Evolutionary conservation across 2,329 filamentous ascomycete genomes (phyloP).

Genomic region (Fusarium incarnatum): DNA sequence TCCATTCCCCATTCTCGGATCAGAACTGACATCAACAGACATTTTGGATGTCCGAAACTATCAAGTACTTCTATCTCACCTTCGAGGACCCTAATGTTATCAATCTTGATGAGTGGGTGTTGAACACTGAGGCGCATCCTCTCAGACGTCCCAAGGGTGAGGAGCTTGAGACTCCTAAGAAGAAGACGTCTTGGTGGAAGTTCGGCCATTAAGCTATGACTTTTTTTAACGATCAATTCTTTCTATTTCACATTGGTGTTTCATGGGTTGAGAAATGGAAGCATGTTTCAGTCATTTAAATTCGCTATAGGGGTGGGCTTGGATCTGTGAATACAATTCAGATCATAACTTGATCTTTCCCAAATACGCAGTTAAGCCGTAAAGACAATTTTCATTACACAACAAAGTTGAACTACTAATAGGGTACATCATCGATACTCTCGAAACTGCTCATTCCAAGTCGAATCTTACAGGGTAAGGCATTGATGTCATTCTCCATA

Average conservation of each 20-base stretch:
- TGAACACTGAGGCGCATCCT: constrained; percentile 70
- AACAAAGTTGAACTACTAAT: neutral
- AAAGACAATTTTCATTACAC: neutral
- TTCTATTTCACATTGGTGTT: constrained; percentile 13
- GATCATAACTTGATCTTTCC: neutral
- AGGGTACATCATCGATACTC: neutral
- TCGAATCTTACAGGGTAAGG: neutral
- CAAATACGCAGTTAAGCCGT: neutral
- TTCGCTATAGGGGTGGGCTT: constrained; percentile 1
- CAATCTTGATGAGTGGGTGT: constrained; percentile 77
- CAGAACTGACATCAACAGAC: constrained; percentile 51
- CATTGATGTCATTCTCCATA: constrained; percentile 4
- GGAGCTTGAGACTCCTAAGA: constrained; percentile 18
- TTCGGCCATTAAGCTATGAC: constrained; percentile 18
- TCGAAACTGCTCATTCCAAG: neutral
- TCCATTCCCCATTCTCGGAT: neutral
- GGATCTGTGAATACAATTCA: neutral
- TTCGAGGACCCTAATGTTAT: constrained; percentile 73
- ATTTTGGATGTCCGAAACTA: constrained; percentile 81
- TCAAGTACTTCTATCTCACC: constrained; percentile 82
- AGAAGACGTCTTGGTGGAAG: constrained; percentile 29
- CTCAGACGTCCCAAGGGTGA: constrained; percentile 51
- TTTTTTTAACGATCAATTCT: neutral
- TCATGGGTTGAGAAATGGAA: neutral
- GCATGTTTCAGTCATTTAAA: constrained; percentile 11